Evolutionary conservation across 2,329 filamentous ascomycete genomes (phyloP).

Genomic region (Penicillium nordicum): DNA sequence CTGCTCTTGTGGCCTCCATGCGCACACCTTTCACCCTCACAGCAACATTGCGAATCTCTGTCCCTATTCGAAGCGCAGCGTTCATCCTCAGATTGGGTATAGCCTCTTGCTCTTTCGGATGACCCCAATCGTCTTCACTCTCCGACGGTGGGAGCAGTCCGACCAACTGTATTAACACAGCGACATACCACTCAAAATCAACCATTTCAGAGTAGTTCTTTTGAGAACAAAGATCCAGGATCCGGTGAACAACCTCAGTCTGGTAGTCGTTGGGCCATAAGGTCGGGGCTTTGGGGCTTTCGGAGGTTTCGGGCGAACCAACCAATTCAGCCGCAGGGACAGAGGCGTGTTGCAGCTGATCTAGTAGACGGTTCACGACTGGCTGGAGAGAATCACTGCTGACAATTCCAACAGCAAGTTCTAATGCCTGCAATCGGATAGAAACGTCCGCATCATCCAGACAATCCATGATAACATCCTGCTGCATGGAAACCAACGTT

Average conservation of each 20-base stretch:
- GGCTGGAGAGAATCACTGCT: conserved; percentile 77
- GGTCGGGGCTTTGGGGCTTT: conserved; percentile 43
- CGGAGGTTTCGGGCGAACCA: neutral
- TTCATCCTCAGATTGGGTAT: conserved; percentile 14
- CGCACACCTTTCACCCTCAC: conserved; percentile 87
- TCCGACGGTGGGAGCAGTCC: conserved; percentile 51
- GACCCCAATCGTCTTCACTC: conserved; percentile 22
- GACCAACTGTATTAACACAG: conserved; percentile 80
- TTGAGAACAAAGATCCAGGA: conserved; percentile 83
- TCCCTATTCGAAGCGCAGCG: conserved; percentile 59
- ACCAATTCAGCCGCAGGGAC: conserved; percentile 30
- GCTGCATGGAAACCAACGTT: conserved; percentile 82
- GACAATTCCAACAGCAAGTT: conserved; percentile 91
- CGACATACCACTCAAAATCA: conserved; percentile 98
- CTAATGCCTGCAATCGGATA: conserved; percentile 86
- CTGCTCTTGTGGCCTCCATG: conserved; percentile 73
- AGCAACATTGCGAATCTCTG: conserved; percentile 82
- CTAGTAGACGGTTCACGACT: conserved; percentile 82
- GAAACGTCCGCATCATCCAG: conserved; percentile 95
- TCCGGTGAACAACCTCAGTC: conserved; percentile 73
- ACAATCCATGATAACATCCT: conserved; percentile 94
- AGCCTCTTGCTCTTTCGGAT: conserved; percentile 11
- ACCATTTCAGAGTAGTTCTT: conserved; percentile 80
- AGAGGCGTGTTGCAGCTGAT: conserved; percentile 70
- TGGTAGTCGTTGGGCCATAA: conserved; percentile 80